Base-by-base conservation (phyloP, 78 protist genomes). In the Pigoraptor vietnamica region DNA sequence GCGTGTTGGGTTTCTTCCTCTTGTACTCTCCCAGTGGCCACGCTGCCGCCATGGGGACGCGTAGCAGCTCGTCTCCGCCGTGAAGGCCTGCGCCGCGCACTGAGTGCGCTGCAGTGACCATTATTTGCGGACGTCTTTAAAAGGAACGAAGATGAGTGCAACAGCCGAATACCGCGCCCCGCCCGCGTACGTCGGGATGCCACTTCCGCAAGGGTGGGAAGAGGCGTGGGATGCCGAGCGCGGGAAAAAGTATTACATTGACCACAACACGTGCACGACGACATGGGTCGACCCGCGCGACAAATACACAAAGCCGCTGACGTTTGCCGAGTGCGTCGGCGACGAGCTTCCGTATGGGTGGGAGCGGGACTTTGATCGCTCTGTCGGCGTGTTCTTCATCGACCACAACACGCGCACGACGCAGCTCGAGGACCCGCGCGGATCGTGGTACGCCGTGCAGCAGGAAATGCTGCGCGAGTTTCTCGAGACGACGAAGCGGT, bases 261-360 rank as follows among this genome's bases (percentile, higher is more conserved):
- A 87, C 23, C 90, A 87, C 90, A 38, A n/a, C 90, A 9, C 56
- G 32, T 33, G 38, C 0, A n/a, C 90, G 37, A 40, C 90, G 32
- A 23, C 82, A 25, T 87, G 90, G 90, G 90, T 87, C n/a, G 90
- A 87, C 29, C 90, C 90, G 0, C 90, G 90, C 81, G 90, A 87
- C 34, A 6, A 0, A 6, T 35, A 24, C 38, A 83, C 88, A 32
- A 6, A 32, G 36, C 90, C 90, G 36, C 23, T 35, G 24, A 87
- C 81, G 32, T 87, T 87, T 87, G 90, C 37, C 35, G 90, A 87
- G 90, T 87, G 90, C 81, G 81, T 2, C 0, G 90, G 81, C 90
- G 81, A 32, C 90, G 90, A 87, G 67, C 90, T 87, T 32, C 90
- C 90, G 0, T 40, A 40, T 34, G 90, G 81, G 10, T 87, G 90